Evolutionary conservation across 495 filamentous ascomycete species (phyloP), one percentile per base, ranked within the genome.

Genomic region (Elaphomyces granulatus): DNA sequence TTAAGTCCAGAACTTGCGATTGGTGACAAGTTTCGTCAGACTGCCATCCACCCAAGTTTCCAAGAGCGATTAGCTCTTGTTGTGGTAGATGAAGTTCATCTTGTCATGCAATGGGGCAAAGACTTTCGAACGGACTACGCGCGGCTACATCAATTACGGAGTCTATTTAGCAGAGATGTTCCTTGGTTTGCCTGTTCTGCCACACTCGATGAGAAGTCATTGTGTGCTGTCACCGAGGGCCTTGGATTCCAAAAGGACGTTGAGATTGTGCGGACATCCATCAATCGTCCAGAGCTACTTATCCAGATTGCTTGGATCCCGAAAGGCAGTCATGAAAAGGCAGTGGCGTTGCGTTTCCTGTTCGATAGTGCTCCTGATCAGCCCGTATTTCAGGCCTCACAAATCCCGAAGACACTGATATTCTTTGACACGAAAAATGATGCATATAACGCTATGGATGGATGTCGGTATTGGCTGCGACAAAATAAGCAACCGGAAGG

Each of bases 21-120:
- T 14, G 20, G 20, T 8, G 20, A 38, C n/a, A n/a, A 36, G 16
- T 14, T 36, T 15, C 34, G 34, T n/a, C 34, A 10, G 12, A 19
- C 21, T 3, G 12, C 21, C 14, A 16, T 14, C 9, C 16, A 36
- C 16, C 34, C 16, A 3, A 19, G 12, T 3, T 18, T 15, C n/a
- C 3, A 36, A 14, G 3, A 19, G 16, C 16, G 34, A 8, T 18
- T 36, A 18, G 16, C 34, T 15, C 16, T 19, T 36, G 34, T 36
- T 36, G 12, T 36, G 18, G 21, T 36, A 14, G 34, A 36, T 36
- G 14, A 36, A 36, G 34, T 19, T 14, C 34, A 36, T 36, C 34
- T 36, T 8, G 34, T 36, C 3, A 9, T 10, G 12, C 34, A 36
- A 18, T 36, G 34, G 14, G 34, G 34, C 4, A 19, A 15, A 18